A percentile compares a stretch with the other conserved stretches of the same genome.
phyloP scores from a whole-genome alignment of 768 basidiomycete species.

The Lactifluus volemus region DNA sequence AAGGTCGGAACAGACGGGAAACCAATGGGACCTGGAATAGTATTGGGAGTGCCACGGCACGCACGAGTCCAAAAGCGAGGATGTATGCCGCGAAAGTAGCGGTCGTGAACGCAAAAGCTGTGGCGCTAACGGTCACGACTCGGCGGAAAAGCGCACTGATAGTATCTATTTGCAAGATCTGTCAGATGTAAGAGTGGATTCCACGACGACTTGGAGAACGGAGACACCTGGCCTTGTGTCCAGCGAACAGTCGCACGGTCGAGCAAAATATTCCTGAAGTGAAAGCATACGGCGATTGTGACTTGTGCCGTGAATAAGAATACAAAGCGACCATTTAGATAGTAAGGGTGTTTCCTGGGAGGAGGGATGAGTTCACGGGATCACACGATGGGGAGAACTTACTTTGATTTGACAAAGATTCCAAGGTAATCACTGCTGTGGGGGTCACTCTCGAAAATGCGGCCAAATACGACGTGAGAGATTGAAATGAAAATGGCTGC shows the following conservation, averaged over 20 bases:
- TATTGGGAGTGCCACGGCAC: slow-evolving; percentile 43
- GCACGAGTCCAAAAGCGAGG: slow-evolving; percentile 38
- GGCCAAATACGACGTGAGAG: slow-evolving; percentile 36
- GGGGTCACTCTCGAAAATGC: slow-evolving; percentile 28
- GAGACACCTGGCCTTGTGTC: slow-evolving; percentile 13
- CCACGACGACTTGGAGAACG: background rate
- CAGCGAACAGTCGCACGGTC: slow-evolving; percentile 44
- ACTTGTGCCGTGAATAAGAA: slow-evolving; percentile 51
- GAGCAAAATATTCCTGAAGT: slow-evolving; percentile 49
- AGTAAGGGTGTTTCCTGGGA: slow-evolving; percentile 61
- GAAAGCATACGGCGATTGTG: slow-evolving; percentile 37
- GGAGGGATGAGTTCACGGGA: background rate
- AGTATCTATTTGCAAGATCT: slow-evolving; percentile 24
- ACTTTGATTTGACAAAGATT: slow-evolving; percentile 65
- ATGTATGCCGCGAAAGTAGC: slow-evolving; percentile 28
- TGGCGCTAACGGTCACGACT: background rate
- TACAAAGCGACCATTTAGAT: slow-evolving; percentile 60
- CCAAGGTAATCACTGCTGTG: slow-evolving; percentile 30
- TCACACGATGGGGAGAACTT: slow-evolving; percentile 14
- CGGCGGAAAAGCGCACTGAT: slow-evolving; percentile 14
- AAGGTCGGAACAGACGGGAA: slow-evolving; percentile 43
- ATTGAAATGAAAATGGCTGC: slow-evolving; percentile 38
- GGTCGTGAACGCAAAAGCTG: background rate
- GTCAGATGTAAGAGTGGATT: background rate
- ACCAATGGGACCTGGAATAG: slow-evolving; percentile 48